Percentiles rank a stretch among this genome's conserved stretches.
These are phyloP conservation scores for Magnaporthiopsis incrustans DNA, from an alignment of 2,329 filamentous ascomycete species.

Conservation along the genomic window DNA sequence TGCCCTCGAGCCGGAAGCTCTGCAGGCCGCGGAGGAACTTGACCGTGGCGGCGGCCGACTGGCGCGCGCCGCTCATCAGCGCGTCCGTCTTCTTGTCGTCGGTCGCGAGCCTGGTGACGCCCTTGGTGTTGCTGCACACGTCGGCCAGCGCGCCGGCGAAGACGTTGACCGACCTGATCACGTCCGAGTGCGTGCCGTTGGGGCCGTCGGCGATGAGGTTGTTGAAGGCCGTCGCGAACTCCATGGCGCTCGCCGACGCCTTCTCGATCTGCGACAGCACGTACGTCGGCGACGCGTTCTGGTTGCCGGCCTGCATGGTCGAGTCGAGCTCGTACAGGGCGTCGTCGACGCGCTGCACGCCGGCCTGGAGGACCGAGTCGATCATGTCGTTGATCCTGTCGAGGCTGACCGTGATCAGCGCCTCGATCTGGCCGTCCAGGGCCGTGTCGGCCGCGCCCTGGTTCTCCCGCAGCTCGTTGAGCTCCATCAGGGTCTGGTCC, in stretches of 20 bases:
- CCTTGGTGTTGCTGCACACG: slow-evolving; percentile 94
- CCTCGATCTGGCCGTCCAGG: slow-evolving; percentile 85
- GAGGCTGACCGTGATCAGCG: slow-evolving; percentile 75
- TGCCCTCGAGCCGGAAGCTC: slow-evolving; percentile 85
- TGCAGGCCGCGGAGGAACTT: slow-evolving; percentile 92
- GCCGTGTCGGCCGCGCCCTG: slow-evolving; percentile 70
- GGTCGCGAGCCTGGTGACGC: slow-evolving; percentile 82
- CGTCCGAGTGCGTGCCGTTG: slow-evolving; percentile 72
- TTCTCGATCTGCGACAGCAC: slow-evolving; percentile 97
- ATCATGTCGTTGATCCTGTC: slow-evolving; percentile 96
- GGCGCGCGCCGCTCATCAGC: slow-evolving; percentile 71
- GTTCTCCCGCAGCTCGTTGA: slow-evolving; percentile 77
- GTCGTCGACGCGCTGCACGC: slow-evolving; percentile 90
- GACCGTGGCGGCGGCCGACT: slow-evolving; percentile 78
- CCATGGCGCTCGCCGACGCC: slow-evolving; percentile 85
- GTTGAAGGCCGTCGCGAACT: slow-evolving; percentile 97
- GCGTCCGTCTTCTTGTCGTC: slow-evolving; percentile 93
- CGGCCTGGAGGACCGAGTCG: slow-evolving; percentile 89
- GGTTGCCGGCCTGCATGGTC: slow-evolving; percentile 96
- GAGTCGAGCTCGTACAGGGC: slow-evolving; percentile 96
- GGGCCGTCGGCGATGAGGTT: slow-evolving; percentile 97
- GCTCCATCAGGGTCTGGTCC: slow-evolving; percentile 88
- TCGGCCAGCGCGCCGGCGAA: slow-evolving; percentile 89
- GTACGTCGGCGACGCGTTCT: slow-evolving; percentile 90
- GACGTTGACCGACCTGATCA: slow-evolving; percentile 86